A percentile compares a stretch with the other conserved stretches of the same genome.
Conservation (phyloP, 1,139 yeast species). For the Saccharomyces hybrid region DNA sequence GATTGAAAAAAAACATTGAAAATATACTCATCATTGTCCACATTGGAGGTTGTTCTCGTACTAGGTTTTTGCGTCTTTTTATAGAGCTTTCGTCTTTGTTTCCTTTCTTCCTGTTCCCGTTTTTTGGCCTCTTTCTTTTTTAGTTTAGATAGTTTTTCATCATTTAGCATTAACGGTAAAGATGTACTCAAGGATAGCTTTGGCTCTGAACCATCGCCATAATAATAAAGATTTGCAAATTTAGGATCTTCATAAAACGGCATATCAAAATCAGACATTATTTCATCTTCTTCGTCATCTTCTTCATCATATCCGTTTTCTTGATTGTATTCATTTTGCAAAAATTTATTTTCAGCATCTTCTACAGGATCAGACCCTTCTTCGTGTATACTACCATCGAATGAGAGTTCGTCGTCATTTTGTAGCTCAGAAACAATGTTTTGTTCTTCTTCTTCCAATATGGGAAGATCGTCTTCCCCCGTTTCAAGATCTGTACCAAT, state of each 20-base stretch:
- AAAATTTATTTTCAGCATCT: constrained; percentile 7
- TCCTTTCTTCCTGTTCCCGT: constrained; percentile 29
- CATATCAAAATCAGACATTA: constrained; percentile 31
- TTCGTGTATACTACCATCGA: constrained; percentile 31
- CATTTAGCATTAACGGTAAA: constrained; percentile 36
- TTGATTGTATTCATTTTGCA: constrained; percentile 23
- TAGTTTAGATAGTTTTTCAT: constrained; percentile 22
- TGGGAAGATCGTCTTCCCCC: constrained; percentile 47
- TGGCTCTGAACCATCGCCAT: constrained; percentile 29
- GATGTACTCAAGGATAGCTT: constrained; percentile 28
- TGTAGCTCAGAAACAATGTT: constrained; percentile 37
- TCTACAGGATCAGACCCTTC: constrained; percentile 28
- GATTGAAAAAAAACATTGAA: constrained; percentile 31
- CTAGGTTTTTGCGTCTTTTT: constrained; percentile 16
- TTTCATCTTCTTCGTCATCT: constrained; percentile 30
- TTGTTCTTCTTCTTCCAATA: constrained; percentile 41
- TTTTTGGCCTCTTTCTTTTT: constrained; percentile 32
- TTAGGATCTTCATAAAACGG: constrained; percentile 35
- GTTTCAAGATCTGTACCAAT: constrained; percentile 44
- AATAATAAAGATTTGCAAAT: constrained; percentile 30
- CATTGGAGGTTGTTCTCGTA: constrained; percentile 12
- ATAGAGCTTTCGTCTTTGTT: constrained; percentile 20
- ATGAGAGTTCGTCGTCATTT: constrained; percentile 34
- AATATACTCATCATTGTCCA: constrained; percentile 29
- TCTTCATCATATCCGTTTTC: constrained; percentile 30